Evolutionary conservation across 208 protist species (phyloP), one percentile per base, ranked within the genome.

Genomic region (Plasmodiophora brassicae): DNA sequence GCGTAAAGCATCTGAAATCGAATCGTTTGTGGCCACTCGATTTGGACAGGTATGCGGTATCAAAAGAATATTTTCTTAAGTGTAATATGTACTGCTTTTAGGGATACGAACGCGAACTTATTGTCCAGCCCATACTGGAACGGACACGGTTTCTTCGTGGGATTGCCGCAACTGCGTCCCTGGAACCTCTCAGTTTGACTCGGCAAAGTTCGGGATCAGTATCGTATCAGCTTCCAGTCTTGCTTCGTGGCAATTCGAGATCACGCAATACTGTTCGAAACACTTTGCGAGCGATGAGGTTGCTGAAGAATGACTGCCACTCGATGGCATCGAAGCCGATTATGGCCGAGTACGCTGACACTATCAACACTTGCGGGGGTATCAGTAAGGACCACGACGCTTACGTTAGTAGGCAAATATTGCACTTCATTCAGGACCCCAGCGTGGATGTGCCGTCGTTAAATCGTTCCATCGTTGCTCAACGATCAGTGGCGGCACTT

Each of bases 1-100:
- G 65, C 5, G 65, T 38, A 78, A 78, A 32, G 5, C 65, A 38
- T 44, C 10, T 32, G 65, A 78, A 32, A 78, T 78, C 32, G 65
- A 78, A 32, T n/a, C 14, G 5, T 36, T 32, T 5, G 5, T 78
- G 32, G 65, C 65, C 20, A 78, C 65, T 5, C 5, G 65, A 32
- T 38, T 78, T 78, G 65, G 65, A 5, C 65, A 78, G n/a, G 65
- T 78, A 78, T 78, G n/a, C 65, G 32, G 65, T 38, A 78, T 78
- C n/a, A n/a, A n/a, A n/a, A n/a, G n/a, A n/a, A n/a, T n/a, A 32
- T 38, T 44, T 32, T 5, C 65, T 38, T 38, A 78, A 78, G 10
- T 44, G 32, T 32, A 32, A 32, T 36, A 36, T 14, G 41, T 38
- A 78, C n/a, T 78, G 5, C n/a, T 38, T 38, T 14, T 5, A 78